Conservation (phyloP, 1,139 yeast species). For the Diutina siamensis region DNA sequence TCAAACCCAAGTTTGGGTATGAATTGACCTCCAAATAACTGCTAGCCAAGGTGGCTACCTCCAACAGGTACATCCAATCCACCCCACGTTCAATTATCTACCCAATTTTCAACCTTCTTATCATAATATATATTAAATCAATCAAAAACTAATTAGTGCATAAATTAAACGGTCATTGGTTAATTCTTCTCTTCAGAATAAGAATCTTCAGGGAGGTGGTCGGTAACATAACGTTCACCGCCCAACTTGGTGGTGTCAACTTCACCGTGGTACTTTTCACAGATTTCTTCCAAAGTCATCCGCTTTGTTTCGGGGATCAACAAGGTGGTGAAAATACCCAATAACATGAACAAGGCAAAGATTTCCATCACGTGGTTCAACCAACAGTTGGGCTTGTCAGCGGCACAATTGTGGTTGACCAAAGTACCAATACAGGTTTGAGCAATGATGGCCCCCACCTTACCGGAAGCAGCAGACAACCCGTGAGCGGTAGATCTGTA, state of each 20-base stretch:
- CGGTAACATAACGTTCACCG: slow-evolving; percentile 2
- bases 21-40: no score
- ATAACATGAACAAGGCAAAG: slow-evolving; percentile 80
- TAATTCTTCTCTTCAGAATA: slow-evolving; percentile 5
- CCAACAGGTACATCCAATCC: no score
- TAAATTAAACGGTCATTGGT: no score
- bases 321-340: slow-evolving; percentile 54
- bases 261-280: slow-evolving; percentile 73
- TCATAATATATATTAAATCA: neutral
- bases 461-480: slow-evolving; percentile 91
- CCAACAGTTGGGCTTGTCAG: slow-evolving; percentile 53
- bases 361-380: slow-evolving; percentile 88
- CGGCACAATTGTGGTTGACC: slow-evolving; percentile 63
- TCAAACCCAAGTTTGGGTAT: no score
- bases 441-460: slow-evolving; percentile 93
- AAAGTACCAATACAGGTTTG: slow-evolving; percentile 84
- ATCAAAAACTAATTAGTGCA: neutral
- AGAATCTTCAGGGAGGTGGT: slow-evolving; percentile 6
- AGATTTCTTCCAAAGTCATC: slow-evolving; percentile 72
- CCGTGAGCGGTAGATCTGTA: slow-evolving; percentile 98
- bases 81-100: no score
- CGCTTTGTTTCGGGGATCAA: slow-evolving; percentile 85
- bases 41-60: no score
- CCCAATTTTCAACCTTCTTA: no score
- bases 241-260: slow-evolving; percentile 22